phyloP scores from a whole-genome alignment of 441 rosid genomes.

The Macaranga tanarius region DNA sequence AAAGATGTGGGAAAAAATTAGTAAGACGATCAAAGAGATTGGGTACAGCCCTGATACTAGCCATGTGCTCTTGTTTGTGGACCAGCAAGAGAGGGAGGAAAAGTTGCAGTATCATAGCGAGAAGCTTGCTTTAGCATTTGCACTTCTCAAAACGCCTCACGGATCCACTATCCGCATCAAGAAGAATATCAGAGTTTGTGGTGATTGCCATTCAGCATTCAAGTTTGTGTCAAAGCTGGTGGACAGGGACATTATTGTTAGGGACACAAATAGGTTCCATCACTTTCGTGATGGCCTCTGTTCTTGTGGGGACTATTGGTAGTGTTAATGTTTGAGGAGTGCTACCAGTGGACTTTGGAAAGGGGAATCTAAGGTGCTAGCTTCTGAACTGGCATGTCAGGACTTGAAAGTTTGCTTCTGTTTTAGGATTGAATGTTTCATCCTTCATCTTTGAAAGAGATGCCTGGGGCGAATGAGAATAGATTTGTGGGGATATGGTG shows the following conservation, averaged over 20 bases:
- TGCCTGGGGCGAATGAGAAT: no score
- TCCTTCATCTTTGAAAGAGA: neutral
- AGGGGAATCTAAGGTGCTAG: neutral
- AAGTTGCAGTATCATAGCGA: slow-evolving; percentile 56
- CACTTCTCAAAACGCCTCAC: slow-evolving; percentile 48
- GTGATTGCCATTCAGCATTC: slow-evolving; percentile 58
- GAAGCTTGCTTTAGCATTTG: slow-evolving; percentile 60
- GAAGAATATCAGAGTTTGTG: slow-evolving; percentile 67
- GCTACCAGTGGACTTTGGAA: neutral
- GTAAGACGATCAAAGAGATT: slow-evolving; percentile 44
- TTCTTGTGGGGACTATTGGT: slow-evolving; percentile 60
- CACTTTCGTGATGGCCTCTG: slow-evolving; percentile 54
- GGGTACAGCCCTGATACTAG: slow-evolving; percentile 41
- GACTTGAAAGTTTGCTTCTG: neutral
- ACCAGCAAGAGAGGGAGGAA: slow-evolving; percentile 57
- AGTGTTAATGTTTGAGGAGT: neutral
- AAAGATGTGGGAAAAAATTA: slow-evolving; percentile 45
- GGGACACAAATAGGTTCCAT: slow-evolving; percentile 66
- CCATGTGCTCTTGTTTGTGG: slow-evolving; percentile 51
- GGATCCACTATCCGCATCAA: slow-evolving; percentile 53
- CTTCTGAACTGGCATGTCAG: neutral
- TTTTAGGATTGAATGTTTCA: neutral
- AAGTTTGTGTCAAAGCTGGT: slow-evolving; percentile 50
- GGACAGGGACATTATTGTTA: slow-evolving; percentile 48
- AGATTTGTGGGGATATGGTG: no score